These are phyloP conservation scores for Ganoderma leucocontextum DNA, from an alignment of 1,284 basidiomycete species.

Conservation along the genomic window DNA sequence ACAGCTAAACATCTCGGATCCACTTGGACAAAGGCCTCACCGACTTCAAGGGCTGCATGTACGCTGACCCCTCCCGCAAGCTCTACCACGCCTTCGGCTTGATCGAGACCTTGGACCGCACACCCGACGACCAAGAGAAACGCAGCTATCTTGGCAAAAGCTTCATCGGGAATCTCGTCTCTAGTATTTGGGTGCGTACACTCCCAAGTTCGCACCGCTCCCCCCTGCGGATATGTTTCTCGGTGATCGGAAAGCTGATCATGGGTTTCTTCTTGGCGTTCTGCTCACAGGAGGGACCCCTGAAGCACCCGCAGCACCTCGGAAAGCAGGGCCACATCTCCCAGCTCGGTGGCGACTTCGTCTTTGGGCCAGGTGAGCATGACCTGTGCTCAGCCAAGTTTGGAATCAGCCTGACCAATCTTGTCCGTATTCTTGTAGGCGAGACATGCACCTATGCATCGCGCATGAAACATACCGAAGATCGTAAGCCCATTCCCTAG, in stretches of 20 bases:
- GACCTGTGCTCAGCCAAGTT: not conserved
- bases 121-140: constrained; percentile 55
- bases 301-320: constrained; percentile 55
- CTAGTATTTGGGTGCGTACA: constrained; percentile 57
- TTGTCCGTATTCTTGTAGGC: constrained; percentile 29
- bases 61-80: constrained; percentile 63
- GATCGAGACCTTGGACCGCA: constrained; percentile 51
- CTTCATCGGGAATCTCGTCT: constrained; percentile 43
- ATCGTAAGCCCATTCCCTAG: constrained; percentile 53
- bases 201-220: not conserved
- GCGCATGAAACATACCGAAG: constrained; percentile 67
- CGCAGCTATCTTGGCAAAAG: constrained; percentile 55
- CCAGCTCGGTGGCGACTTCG: constrained; percentile 70
- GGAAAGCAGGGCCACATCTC: constrained; percentile 67
- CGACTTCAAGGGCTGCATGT: constrained; percentile 57
- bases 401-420: not conserved
- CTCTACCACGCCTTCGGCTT: constrained; percentile 63
- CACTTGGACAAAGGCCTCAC: constrained; percentile 50
- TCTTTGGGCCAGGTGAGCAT: constrained; percentile 60
- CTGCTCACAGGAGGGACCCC: constrained; percentile 46
- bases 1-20: not conserved
- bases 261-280: not conserved
- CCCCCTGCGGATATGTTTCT: not conserved
- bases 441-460: constrained; percentile 55
- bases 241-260: not conserved